These are phyloP conservation scores for Salvia hispanica DNA, from an alignment of 257 asterid species.

Conservation along the genomic window DNA sequence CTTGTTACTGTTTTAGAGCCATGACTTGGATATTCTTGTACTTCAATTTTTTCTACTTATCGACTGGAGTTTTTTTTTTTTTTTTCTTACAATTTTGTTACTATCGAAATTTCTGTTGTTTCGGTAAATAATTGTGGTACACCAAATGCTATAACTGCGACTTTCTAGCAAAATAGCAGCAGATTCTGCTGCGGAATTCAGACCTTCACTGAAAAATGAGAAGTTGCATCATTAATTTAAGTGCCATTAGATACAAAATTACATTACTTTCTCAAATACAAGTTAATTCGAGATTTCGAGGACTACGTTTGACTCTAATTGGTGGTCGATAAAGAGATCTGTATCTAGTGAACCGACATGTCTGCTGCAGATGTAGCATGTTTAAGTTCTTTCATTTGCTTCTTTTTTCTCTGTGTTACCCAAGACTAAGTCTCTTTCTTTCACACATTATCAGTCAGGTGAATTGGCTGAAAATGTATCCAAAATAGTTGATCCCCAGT, in stretches of 20 bases:
- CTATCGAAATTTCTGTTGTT: slow-evolving; percentile 2
- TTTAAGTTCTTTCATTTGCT: slow-evolving; percentile 20
- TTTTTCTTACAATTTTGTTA: neutral
- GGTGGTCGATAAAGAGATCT: slow-evolving; percentile 8
- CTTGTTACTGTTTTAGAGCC: slow-evolving; percentile 19
- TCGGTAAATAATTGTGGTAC: slow-evolving; percentile 5
- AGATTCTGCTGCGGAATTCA: slow-evolving; percentile 7
- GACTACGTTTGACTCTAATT: neutral
- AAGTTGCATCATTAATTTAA: slow-evolving; percentile 23
- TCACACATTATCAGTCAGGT: slow-evolving; percentile 62
- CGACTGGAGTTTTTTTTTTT: slow-evolving; percentile 16
- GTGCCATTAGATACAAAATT: slow-evolving; percentile 21
- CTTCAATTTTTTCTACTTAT: neutral
- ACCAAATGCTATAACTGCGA: neutral
- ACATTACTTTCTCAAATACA: slow-evolving; percentile 18
- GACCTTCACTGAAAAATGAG: slow-evolving; percentile 14
- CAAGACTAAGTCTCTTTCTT: slow-evolving; percentile 19
- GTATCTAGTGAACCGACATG: slow-evolving; percentile 17
- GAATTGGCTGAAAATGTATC: slow-evolving; percentile 98
- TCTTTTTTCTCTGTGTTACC: slow-evolving; percentile 22
- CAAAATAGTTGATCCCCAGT: slow-evolving; percentile 78
- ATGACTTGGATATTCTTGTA: slow-evolving; percentile 8
- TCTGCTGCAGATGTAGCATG: slow-evolving; percentile 16
- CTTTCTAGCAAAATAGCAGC: slow-evolving; percentile 18
- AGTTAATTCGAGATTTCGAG: neutral